phyloP scores from a whole-genome alignment of 805 yeast species.

The Myxozyma geophila region DNA sequence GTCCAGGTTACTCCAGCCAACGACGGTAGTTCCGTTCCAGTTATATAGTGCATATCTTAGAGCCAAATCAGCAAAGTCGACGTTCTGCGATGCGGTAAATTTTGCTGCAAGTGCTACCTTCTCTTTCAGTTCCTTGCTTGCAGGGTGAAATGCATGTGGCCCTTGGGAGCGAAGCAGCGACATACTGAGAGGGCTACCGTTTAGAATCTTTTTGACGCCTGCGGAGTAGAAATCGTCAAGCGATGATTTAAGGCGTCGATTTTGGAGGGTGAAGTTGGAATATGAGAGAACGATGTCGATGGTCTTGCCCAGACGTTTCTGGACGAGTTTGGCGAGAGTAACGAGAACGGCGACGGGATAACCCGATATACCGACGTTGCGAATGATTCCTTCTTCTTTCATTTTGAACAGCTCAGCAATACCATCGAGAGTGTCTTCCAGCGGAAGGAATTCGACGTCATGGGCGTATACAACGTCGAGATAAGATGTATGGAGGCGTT shows the following conservation, averaged over 20 bases:
- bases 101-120: constrained; percentile 53
- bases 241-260: constrained; percentile 56
- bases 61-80: constrained; percentile 81
- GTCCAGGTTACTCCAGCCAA: constrained; percentile 70
- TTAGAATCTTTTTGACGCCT: constrained; percentile 62
- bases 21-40: constrained; percentile 73
- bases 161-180: constrained; percentile 70
- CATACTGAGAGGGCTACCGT: constrained; percentile 89
- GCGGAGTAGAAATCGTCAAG: constrained; percentile 59
- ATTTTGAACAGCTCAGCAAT: constrained; percentile 61
- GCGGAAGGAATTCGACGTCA: constrained; percentile 80
- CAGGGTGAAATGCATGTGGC: constrained; percentile 84
- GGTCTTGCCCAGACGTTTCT: constrained; percentile 56
- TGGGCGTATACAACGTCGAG: constrained; percentile 85
- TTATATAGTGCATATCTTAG: constrained; percentile 70
- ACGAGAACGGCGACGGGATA: constrained; percentile 77
- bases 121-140: constrained; percentile 58
- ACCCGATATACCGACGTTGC: constrained; percentile 79
- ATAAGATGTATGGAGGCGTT: constrained; percentile 67
- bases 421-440: constrained; percentile 62
- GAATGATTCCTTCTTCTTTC: constrained; percentile 65
- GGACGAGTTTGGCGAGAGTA: constrained; percentile 51
- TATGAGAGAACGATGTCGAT: constrained; percentile 80
- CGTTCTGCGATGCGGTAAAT: constrained; percentile 52
- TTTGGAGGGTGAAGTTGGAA: constrained; percentile 82